Base-by-base conservation (phyloP, 768 basidiomycete genomes). In the Suillus spraguei region DNA sequence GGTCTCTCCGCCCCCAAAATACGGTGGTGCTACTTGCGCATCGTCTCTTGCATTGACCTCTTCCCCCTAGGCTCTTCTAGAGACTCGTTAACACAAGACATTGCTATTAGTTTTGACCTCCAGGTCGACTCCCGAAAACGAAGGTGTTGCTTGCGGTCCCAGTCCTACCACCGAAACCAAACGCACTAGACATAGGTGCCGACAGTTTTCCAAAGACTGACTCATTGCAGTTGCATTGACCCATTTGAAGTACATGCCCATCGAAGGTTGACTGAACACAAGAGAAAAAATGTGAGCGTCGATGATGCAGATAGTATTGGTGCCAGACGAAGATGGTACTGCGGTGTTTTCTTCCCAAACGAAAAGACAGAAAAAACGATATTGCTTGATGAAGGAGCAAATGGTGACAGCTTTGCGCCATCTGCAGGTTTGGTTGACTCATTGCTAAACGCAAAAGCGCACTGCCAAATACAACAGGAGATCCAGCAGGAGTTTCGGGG, bases 51-150 rank as follows among this genome's bases (percentile, higher is more conserved):
- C 11, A 36, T 36, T 9, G 36, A 11, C 11, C 36, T 36, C 36
- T 36, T 36, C 36, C 7, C 36, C 36, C 11, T n/a, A n/a, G n/a
- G n/a, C 36, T 36, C 1, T 36, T 36, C 36, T 3, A 36, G 36
- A 36, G 36, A 11, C 10, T 36, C 36, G 10, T 36, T 36, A 36
- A 9, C 6, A 5, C 35, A 9, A 35, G 6, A 35, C 59, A 74
- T 28, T 79, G 75, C 62, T 74, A 72, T 66, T 74, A 74, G 38
- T 69, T 76, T 50, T 74, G 74, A 35, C 70, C 53, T 38, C 65
- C 47, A 47, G 61, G n/a, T 62, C 66, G 60, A 42, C 54, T n/a
- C 16, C 66, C 64, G 60, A 70, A 64, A 6, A 56, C n/a, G 32
- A 61, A 70, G 54, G 62, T 22, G 13, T n/a, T 36, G 59, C 56